Conservation (phyloP, 805 yeast species). For the Suhomyces pyralidae region DNA sequence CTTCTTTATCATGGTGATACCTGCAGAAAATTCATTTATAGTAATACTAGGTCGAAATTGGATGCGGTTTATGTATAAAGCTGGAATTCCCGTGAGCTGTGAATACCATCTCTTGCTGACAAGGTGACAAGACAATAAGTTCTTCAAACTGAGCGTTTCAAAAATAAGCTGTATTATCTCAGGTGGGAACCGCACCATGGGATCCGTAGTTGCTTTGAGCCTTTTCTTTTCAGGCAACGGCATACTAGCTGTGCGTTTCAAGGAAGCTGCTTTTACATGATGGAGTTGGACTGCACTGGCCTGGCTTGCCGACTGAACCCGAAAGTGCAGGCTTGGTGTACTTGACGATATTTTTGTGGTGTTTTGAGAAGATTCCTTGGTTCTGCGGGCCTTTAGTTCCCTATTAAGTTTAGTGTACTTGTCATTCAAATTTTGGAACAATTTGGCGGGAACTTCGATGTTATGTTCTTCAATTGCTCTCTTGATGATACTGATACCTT, state of each 20-base stretch:
- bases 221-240: not conserved
- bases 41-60: conserved; percentile 24
- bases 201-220: conserved; percentile 17
- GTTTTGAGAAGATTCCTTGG: not conserved
- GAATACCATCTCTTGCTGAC: conserved; percentile 36
- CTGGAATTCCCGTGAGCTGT: conserved; percentile 23
- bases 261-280: conserved; percentile 12
- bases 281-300: not conserved
- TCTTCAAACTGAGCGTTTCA: conserved; percentile 16
- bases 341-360: not conserved
- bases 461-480: conserved; percentile 23
- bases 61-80: conserved; percentile 20
- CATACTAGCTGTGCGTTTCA: conserved; percentile 10
- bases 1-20: conserved; percentile 25
- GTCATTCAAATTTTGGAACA: conserved; percentile 24
- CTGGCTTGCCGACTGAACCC: not conserved
- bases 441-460: conserved; percentile 29
- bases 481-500: conserved; percentile 38
- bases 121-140: conserved; percentile 26
- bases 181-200: conserved; percentile 24
- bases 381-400: conserved; percentile 14
- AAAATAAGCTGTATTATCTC: conserved; percentile 32
- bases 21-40: conserved; percentile 27
- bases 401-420: conserved; percentile 23
- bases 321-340: not conserved